These are phyloP conservation scores for Auriscalpium orientale DNA, from an alignment of 768 basidiomycete genomes.

Conservation along the genomic window DNA sequence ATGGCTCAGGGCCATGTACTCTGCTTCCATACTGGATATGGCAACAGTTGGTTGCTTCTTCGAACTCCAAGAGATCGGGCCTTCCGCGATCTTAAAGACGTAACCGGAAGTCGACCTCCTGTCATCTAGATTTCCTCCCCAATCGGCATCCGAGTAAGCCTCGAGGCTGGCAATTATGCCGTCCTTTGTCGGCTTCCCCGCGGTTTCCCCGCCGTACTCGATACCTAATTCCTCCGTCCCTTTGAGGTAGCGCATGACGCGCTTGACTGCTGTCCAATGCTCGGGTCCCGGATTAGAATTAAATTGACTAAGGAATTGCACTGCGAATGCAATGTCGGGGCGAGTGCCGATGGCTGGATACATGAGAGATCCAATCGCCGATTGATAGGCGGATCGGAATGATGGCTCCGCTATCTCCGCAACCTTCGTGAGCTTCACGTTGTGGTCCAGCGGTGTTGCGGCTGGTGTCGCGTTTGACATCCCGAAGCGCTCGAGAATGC, in stretches of 20 bases:
- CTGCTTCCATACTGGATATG: slow-evolving; percentile 33
- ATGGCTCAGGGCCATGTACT: slow-evolving; percentile 29
- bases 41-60: slow-evolving; percentile 33
- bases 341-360: slow-evolving; percentile 10
- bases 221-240: slow-evolving; percentile 24
- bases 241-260: slow-evolving; percentile 29
- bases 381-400: slow-evolving; percentile 7
- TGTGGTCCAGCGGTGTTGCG: slow-evolving; percentile 17
- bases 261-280: slow-evolving; percentile 33
- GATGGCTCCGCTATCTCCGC: neutral
- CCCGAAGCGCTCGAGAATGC: slow-evolving; percentile 19
- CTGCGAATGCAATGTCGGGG: slow-evolving; percentile 6
- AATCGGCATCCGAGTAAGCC: slow-evolving; percentile 20
- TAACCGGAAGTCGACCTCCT: slow-evolving; percentile 31
- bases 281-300: slow-evolving; percentile 19
- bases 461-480: slow-evolving; percentile 25
- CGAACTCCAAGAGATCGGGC: slow-evolving; percentile 31
- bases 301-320: slow-evolving; percentile 15
- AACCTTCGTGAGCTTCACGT: neutral
- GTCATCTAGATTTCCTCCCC: slow-evolving; percentile 11
- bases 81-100: slow-evolving; percentile 27
- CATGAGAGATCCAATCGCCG: slow-evolving; percentile 20
- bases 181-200: too few relatives aligned
- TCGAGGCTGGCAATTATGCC: too few relatives aligned
- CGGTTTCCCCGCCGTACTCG: slow-evolving; percentile 9